Evolutionary conservation across 177 flowering plant genomes (phyloP), one percentile per base, ranked within the genome.

Genomic region (Vitis hybrid): DNA sequence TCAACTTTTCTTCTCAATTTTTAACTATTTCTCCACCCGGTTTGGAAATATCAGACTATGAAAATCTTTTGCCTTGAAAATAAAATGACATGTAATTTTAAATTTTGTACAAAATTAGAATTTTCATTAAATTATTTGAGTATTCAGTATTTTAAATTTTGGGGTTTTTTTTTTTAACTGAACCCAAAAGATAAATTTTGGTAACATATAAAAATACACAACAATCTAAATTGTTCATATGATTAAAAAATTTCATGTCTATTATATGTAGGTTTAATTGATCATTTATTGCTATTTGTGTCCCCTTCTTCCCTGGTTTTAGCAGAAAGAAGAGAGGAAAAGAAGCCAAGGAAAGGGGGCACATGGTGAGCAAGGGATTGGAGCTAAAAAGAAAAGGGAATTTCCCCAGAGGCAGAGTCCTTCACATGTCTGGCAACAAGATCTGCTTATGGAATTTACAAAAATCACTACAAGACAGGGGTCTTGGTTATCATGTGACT

Each of bases 321-420:
- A 40, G 45, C 0, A 40, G 45, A 40, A 40, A 40, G 45, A 40
- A 58, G 19, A 5, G 56, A 40, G 56, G 59, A 18, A 12, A 51
- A 70, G 68, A 70, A 18, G 62, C 58, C 57, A 63, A 34, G 61
- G 56, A 40, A 62, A 66, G 51, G 65, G 66, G 30, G 83, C 85
- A 84, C 85, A 80, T 84, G 82, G 71, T 32, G 30, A 78, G 62
- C 82, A 74, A 77, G 75, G 78, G 49, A 70, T 78, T 76, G 77
- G 80, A 68, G 65, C 78, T 58, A 66, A 60, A 40, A 59, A 60
- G 62, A 72, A 69, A 64, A 72, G 73, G 45, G 18, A 52, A 40
- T 40, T 40, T 40, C 7, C 10, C 52, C 15, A 48, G 5, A 74
- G 54, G 52, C 40, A 48, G 67, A 69, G 74, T 56, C 21, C 72